Percentiles rank a stretch among this genome's conserved stretches.
These are phyloP conservation scores for Bretschneidera sinensis DNA, from an alignment of 345 rosid species.

Conservation along the genomic window DNA sequence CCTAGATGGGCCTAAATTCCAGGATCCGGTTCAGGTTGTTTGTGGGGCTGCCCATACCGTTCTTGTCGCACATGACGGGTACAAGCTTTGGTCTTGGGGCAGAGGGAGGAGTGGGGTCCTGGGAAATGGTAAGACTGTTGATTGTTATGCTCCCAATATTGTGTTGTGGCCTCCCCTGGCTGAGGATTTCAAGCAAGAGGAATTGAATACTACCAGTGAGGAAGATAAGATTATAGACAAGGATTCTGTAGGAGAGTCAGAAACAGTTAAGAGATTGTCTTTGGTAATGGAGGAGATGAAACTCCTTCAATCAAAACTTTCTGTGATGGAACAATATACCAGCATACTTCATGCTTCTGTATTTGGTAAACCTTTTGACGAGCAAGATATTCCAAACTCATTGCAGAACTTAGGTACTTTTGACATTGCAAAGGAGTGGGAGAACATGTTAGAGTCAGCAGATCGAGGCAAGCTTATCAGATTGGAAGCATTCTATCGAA, in stretches of 20 bases:
- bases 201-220: not conserved
- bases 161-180: conserved; percentile 61
- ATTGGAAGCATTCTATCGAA: conserved; percentile 68
- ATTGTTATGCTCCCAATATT: conserved; percentile 41
- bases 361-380: conserved; percentile 69
- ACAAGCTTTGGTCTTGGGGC: conserved; percentile 90
- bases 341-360: conserved; percentile 79
- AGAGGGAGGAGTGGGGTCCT: conserved; percentile 89
- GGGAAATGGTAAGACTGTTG: conserved; percentile 53
- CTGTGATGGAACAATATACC: conserved; percentile 65
- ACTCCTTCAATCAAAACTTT: conserved; percentile 56
- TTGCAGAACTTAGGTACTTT: conserved; percentile 43
- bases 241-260: conserved; percentile 23
- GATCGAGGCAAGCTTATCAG: conserved; percentile 63
- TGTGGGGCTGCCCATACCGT: conserved; percentile 96
- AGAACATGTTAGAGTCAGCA: conserved; percentile 64
- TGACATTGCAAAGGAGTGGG: conserved; percentile 78
- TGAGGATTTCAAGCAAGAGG: conserved; percentile 37
- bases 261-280: conserved; percentile 41
- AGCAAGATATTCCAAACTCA: conserved; percentile 58
- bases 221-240: conserved; percentile 23
- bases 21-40: conserved; percentile 52
- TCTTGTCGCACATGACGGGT: conserved; percentile 65
- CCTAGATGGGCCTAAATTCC: conserved; percentile 38
- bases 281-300: conserved; percentile 62